Conservation (phyloP, 805 yeast species). For the Torulaspora microellipsoides region DNA sequence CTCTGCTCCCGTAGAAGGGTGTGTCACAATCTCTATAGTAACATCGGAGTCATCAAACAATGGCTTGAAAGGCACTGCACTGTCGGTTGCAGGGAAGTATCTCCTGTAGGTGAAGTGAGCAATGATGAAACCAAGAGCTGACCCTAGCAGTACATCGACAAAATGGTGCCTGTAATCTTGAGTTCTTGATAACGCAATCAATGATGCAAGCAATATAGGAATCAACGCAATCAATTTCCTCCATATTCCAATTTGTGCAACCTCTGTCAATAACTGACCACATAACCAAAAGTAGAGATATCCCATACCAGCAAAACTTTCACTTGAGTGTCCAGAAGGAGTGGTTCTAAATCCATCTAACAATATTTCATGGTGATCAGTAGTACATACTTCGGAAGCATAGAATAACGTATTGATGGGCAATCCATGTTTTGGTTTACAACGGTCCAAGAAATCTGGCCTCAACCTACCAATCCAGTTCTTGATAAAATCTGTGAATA, state of each 20-base stretch:
- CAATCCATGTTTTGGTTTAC: constrained; percentile 60
- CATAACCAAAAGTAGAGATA: constrained; percentile 59
- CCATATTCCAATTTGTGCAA: constrained; percentile 55
- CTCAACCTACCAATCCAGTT: constrained; percentile 85
- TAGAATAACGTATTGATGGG: constrained; percentile 50
- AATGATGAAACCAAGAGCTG: constrained; percentile 54
- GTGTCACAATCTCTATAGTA: constrained; percentile 20
- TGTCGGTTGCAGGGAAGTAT: constrained; percentile 38
- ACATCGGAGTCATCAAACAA: constrained; percentile 40
- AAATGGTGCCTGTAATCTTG: constrained; percentile 94
- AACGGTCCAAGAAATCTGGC: constrained; percentile 88
- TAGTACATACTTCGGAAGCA: constrained; percentile 65
- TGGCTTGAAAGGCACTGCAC: constrained; percentile 38
- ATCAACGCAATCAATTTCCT: constrained; percentile 47
- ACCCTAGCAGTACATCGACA: constrained; percentile 74
- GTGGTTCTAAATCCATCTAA: constrained; percentile 77
- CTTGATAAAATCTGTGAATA: constrained; percentile 70
- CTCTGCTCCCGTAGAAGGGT: constrained; percentile 23
- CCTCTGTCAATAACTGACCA: constrained; percentile 56
- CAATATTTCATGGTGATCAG: constrained; percentile 40
- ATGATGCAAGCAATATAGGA: constrained; percentile 65
- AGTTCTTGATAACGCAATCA: constrained; percentile 81
- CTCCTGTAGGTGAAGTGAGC: constrained; percentile 45
- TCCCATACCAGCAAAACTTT: constrained; percentile 64
- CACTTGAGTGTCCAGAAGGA: constrained; percentile 77